Percentiles rank a stretch among this genome's conserved stretches.
These are phyloP conservation scores for Hygrophila difformis DNA, from an alignment of 257 asterid genomes.

Conservation along the genomic window DNA sequence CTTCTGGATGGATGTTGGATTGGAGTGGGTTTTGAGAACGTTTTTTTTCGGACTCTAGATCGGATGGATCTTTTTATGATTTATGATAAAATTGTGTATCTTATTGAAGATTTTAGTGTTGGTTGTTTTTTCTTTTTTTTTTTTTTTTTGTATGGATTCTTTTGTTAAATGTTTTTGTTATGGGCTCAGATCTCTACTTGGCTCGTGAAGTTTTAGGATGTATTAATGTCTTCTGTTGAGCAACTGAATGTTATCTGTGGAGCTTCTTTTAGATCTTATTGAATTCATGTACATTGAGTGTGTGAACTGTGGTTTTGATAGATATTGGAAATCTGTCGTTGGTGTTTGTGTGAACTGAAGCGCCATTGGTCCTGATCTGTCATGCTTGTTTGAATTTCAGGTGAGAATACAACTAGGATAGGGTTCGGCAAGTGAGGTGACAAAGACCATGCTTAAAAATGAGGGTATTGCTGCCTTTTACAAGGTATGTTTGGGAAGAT, in stretches of 20 bases:
- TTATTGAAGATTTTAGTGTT: background rate
- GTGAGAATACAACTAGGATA: conserved; percentile 97
- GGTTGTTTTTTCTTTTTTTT: background rate
- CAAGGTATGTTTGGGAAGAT: conserved; percentile 45
- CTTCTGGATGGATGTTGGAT: conserved; percentile 5
- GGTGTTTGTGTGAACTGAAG: conserved; percentile 10
- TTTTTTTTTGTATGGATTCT: background rate
- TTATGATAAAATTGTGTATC: background rate
- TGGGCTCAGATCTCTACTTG: conserved; percentile 11
- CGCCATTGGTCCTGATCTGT: conserved; percentile 15
- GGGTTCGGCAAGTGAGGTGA: conserved; percentile 75
- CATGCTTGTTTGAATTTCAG: conserved; percentile 25
- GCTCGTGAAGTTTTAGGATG: background rate
- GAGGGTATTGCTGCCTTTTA: conserved; percentile 84
- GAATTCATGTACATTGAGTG: background rate
- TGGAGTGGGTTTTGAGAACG: background rate
- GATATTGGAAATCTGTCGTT: conserved; percentile 1
- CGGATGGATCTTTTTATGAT: conserved; percentile 9
- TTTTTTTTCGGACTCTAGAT: conserved; percentile 28
- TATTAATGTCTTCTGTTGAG: conserved; percentile 1
- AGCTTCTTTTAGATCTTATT: conserved; percentile 20
- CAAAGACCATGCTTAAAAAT: conserved; percentile 71
- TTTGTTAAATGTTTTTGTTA: background rate
- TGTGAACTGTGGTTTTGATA: background rate
- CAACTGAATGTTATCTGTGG: too few species aligned